These are phyloP conservation scores for Sclerotinia nivalis DNA, from an alignment of 2,329 filamentous ascomycete species.

Conservation along the genomic window DNA sequence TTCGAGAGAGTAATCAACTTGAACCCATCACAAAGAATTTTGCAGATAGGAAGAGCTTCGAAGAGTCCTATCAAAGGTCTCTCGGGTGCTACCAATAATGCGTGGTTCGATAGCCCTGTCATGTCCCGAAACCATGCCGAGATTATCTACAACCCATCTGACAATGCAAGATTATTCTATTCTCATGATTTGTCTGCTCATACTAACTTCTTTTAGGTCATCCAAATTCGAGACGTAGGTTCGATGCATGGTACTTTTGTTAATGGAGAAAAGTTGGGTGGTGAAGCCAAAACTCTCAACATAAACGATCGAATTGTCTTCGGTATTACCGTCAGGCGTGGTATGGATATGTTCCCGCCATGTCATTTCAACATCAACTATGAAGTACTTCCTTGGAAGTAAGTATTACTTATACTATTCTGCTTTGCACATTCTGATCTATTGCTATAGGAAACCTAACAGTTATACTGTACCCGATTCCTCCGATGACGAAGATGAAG, in stretches of 20 bases:
- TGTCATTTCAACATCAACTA: slow-evolving; percentile 38
- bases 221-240: slow-evolving; percentile 54
- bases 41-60: slow-evolving; percentile 49
- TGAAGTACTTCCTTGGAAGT: slow-evolving; percentile 36
- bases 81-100: slow-evolving; percentile 53
- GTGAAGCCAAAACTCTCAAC: slow-evolving; percentile 37
- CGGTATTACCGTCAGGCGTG: slow-evolving; percentile 52
- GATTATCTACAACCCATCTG: slow-evolving; percentile 48
- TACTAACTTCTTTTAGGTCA: slow-evolving; percentile 38
- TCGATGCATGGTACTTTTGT: slow-evolving; percentile 65
- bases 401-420: slow-evolving; percentile 22
- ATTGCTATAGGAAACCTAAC: slow-evolving; percentile 33
- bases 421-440: neutral
- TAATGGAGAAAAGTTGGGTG: slow-evolving; percentile 49
- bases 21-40: slow-evolving; percentile 25
- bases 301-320: slow-evolving; percentile 47
- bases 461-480: slow-evolving; percentile 37
- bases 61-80: slow-evolving; percentile 49
- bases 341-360: slow-evolving; percentile 44
- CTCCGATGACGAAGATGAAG: slow-evolving; percentile 39
- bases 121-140: slow-evolving; percentile 70
- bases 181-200: slow-evolving; percentile 3
- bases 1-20: slow-evolving; percentile 33
- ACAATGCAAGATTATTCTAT: slow-evolving; percentile 46
- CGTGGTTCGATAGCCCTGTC: slow-evolving; percentile 69